Conservation (phyloP, 495 filamentous ascomycete genomes). For the Friedmanniomyces endolithicus region DNA sequence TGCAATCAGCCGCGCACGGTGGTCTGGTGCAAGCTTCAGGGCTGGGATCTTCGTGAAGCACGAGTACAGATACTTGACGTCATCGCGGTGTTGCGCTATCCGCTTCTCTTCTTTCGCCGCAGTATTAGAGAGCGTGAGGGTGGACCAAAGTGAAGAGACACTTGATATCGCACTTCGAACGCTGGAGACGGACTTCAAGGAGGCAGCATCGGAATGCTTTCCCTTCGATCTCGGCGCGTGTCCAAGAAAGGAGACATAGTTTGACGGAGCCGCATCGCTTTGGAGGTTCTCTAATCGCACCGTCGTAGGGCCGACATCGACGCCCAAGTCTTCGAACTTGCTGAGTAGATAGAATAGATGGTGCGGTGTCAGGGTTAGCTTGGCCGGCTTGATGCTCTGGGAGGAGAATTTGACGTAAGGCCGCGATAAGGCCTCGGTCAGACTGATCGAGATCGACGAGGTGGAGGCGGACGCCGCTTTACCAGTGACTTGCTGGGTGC, state of each 20-base stretch:
- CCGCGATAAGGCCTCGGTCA: slow-evolving; percentile 75
- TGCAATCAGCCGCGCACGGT: slow-evolving; percentile 71
- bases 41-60: slow-evolving; percentile 97
- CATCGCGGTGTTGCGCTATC: slow-evolving; percentile 68
- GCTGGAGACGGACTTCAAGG: slow-evolving; percentile 89
- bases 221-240: slow-evolving; percentile 51
- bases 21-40: slow-evolving; percentile 75
- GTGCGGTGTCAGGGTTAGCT: slow-evolving; percentile 88
- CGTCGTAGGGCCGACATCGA: slow-evolving; percentile 88
- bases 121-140: slow-evolving; percentile 64
- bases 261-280: slow-evolving; percentile 67
- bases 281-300: slow-evolving; percentile 90
- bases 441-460: slow-evolving; percentile 53
- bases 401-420: slow-evolving; percentile 74
- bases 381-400: slow-evolving; percentile 71
- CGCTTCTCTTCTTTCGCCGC: slow-evolving; percentile 72
- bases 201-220: slow-evolving; percentile 69
- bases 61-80: slow-evolving; percentile 91
- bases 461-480: slow-evolving; percentile 39
- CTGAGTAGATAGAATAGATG: slow-evolving; percentile 94
- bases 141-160: slow-evolving; percentile 86
- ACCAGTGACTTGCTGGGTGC: slow-evolving; percentile 20
- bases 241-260: slow-evolving; percentile 92
- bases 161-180: slow-evolving; percentile 94
- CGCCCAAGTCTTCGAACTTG: slow-evolving; percentile 82